Percentiles rank a stretch among this genome's conserved stretches.
These are phyloP conservation scores for Aspergillus ustus DNA, from an alignment of 2,329 filamentous ascomycete species.

Conservation along the genomic window DNA sequence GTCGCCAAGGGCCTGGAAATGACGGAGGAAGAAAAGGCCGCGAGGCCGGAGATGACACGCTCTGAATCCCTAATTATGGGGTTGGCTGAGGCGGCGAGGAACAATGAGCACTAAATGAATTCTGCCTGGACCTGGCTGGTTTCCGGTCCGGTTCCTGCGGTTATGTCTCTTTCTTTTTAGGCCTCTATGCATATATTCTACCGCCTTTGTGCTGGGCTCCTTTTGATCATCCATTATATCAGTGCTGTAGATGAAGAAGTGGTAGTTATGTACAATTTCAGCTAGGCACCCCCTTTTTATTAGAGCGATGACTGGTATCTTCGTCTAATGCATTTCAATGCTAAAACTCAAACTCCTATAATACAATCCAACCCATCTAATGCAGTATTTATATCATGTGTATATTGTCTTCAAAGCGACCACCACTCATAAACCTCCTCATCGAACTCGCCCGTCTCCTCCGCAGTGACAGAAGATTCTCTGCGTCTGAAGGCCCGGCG, in stretches of 20 bases:
- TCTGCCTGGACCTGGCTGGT: not conserved
- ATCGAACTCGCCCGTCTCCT: slow-evolving; percentile 14
- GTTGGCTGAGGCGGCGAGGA: slow-evolving; percentile 22
- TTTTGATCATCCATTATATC: not conserved
- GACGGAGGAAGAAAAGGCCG: slow-evolving; percentile 27
- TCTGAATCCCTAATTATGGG: slow-evolving; percentile 30
- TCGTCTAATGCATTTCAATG: not conserved
- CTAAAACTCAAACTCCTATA: not conserved
- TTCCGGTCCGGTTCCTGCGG: not conserved
- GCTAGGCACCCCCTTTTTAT: not conserved
- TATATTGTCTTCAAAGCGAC: slow-evolving; percentile 17
- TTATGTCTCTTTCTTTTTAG: not conserved
- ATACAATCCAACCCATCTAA: not conserved
- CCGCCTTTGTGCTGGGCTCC: not conserved
- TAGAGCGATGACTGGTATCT: not conserved
- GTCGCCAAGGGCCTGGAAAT: slow-evolving; percentile 63
- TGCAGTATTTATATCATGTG: not conserved
- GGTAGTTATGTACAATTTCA: not conserved
- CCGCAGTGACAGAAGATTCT: not conserved
- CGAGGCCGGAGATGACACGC: slow-evolving; percentile 29
- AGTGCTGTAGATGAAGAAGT: not conserved
- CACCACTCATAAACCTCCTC: slow-evolving; percentile 24
- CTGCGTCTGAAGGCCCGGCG: slow-evolving; percentile 7
- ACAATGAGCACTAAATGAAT: slow-evolving; percentile 4
- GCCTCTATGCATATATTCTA: not conserved